Conservation (phyloP, 176 grass and related monocot species). For the Miscanthus lutarioriparius region DNA sequence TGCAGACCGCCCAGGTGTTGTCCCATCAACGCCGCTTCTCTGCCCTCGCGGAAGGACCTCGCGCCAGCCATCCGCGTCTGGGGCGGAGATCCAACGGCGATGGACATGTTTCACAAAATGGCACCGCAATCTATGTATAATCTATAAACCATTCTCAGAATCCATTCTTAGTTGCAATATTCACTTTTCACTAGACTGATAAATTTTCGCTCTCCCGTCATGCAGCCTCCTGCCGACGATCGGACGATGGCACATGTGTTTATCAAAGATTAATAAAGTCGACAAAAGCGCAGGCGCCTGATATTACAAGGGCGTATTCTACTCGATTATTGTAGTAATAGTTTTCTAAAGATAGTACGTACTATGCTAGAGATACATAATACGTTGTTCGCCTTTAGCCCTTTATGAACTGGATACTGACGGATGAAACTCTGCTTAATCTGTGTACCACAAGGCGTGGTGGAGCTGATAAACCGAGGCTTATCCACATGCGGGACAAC, state of each 20-base stretch:
- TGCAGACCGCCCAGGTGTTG: too few species aligned
- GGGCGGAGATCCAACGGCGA: too few species aligned
- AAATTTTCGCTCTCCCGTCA: conserved; percentile 1
- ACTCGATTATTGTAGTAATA: neutral
- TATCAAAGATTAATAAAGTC: neutral
- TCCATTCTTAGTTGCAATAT: neutral
- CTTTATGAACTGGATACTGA: neutral
- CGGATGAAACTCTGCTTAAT: neutral
- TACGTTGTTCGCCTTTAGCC: neutral
- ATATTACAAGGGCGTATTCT: neutral
- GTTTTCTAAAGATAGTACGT: neutral
- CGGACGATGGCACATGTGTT: neutral
- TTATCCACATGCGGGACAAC: neutral
- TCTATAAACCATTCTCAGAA: neutral
- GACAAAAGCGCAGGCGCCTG: neutral
- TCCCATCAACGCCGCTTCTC: too few species aligned
- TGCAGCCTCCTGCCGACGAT: neutral
- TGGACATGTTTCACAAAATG: neutral
- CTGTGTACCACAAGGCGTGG: neutral
- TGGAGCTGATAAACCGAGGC: neutral
- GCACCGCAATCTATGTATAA: neutral
- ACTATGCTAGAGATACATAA: neutral
- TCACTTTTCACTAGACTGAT: neutral
- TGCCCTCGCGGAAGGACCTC: too few species aligned
- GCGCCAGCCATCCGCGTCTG: too few species aligned